Percentiles rank a stretch among this genome's conserved stretches.
These are phyloP conservation scores for Bothriochloa decipiens DNA, from an alignment of 176 grass and related monocot species.

Conservation along the genomic window DNA sequence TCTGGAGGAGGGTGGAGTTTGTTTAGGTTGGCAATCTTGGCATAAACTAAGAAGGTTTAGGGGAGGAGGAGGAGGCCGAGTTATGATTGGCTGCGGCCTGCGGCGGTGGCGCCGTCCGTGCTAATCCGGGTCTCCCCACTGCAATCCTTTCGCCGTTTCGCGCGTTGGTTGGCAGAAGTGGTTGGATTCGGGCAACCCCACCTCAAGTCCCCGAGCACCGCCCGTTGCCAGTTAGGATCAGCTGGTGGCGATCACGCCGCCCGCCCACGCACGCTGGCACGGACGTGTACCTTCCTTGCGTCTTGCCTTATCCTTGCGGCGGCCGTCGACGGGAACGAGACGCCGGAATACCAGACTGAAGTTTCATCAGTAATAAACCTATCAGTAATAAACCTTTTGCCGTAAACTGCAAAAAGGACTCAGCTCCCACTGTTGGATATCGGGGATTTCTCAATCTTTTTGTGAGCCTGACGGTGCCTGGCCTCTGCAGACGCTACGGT, in stretches of 20 bases:
- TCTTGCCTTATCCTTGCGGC: constrained; percentile 1
- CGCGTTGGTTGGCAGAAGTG: constrained; percentile 32
- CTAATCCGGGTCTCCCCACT: constrained; percentile 1
- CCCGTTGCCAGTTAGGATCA: constrained; percentile 47
- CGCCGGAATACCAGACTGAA: not conserved
- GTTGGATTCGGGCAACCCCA: constrained; percentile 45
- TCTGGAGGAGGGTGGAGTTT: constrained; percentile 26
- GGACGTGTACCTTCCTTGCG: no score
- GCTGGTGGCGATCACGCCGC: no score
- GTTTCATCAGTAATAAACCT: not conserved
- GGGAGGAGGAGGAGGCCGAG: not conserved
- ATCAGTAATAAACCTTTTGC: not conserved
- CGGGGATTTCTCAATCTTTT: not conserved
- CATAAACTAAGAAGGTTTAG: constrained; percentile 34
- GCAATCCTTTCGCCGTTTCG: constrained; percentile 35
- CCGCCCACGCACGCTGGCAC: no score
- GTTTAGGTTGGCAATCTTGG: not conserved
- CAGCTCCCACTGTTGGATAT: not conserved
- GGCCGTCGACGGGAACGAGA: not conserved
- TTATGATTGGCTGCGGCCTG: constrained; percentile 10
- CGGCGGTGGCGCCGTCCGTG: constrained; percentile 43
- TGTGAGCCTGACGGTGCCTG: not conserved
- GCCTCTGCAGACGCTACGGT: not conserved
- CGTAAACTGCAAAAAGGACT: not conserved
- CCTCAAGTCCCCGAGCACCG: not conserved